phyloP scores from a whole-genome alignment of 768 basidiomycete species.

The Agrocybe praecox region DNA sequence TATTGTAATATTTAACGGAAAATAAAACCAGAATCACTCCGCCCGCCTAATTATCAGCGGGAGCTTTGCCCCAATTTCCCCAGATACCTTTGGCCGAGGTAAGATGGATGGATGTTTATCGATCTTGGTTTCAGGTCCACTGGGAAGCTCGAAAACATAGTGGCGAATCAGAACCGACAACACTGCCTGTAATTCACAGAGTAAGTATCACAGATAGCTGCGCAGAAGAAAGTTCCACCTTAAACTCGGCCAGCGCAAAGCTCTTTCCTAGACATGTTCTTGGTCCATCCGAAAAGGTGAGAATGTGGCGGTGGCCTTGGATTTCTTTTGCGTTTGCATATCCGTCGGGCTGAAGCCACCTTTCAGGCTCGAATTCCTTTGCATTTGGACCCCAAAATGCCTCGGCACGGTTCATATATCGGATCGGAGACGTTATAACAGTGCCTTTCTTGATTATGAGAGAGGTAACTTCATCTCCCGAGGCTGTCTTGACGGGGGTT shows the following conservation, averaged over 20 bases:
- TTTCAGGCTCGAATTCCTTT: constrained; percentile 59
- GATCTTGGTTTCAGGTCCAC: constrained; percentile 41
- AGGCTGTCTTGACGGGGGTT: constrained; percentile 42
- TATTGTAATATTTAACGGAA: background rate
- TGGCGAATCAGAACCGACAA: constrained; percentile 46
- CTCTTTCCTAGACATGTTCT: constrained; percentile 49
- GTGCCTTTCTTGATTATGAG: constrained; percentile 53
- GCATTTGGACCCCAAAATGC: constrained; percentile 64
- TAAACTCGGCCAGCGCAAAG: constrained; percentile 50
- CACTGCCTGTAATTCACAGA: constrained; percentile 31
- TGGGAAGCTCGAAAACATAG: constrained; percentile 40
- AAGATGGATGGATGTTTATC: constrained; percentile 35
- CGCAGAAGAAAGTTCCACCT: constrained; percentile 27
- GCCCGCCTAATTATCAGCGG: constrained; percentile 36
- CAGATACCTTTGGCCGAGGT: constrained; percentile 40
- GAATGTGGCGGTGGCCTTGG: constrained; percentile 50
- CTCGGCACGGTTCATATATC: constrained; percentile 50
- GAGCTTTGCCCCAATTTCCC: constrained; percentile 31
- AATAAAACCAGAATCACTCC: constrained; percentile 13
- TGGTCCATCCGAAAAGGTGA: constrained; percentile 56
- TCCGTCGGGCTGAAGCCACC: constrained; percentile 53
- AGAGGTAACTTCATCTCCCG: constrained; percentile 39
- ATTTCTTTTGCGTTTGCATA: constrained; percentile 36
- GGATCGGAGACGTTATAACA: constrained; percentile 42
- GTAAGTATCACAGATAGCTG: background rate